A percentile compares a stretch with the other conserved stretches of the same genome.
Evolutionary conservation across 2,329 filamentous ascomycete species (phyloP).

Genomic region (Orbilia oligospora): DNA sequence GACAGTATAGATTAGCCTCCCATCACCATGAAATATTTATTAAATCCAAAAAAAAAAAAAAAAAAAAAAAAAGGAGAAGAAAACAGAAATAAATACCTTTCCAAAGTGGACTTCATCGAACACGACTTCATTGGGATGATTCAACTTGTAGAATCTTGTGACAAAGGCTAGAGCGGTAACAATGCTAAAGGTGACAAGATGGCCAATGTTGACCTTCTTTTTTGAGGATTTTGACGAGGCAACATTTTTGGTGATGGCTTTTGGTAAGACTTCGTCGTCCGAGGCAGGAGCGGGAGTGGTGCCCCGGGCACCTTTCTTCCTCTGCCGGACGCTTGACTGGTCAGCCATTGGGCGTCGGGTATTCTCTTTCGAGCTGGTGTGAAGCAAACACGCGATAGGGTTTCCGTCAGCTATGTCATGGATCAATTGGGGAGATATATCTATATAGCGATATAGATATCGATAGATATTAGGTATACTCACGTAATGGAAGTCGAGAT

Average conservation of each 20-base stretch:
- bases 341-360: conserved; percentile 61
- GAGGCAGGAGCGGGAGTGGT: conserved; percentile 59
- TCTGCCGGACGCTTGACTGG: conserved; percentile 62
- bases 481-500: not conserved
- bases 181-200: conserved; percentile 81
- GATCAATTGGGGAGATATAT: no score
- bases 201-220: conserved; percentile 75
- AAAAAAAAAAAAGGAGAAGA: no score
- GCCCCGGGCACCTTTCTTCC: conserved; percentile 60
- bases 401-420: not conserved
- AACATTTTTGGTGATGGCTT: conserved; percentile 43
- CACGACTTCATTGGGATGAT: conserved; percentile 94
- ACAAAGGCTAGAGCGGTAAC: conserved; percentile 88
- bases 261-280: conserved; percentile 56
- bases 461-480: not conserved
- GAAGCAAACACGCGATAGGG: conserved; percentile 4
- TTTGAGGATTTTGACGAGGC: conserved; percentile 25
- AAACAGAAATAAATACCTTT: conserved; percentile 76
- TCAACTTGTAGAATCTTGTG: conserved; percentile 96
- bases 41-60: no score
- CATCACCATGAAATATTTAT: not conserved
- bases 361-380: conserved; percentile 31
- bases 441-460: no score
- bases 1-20: conserved; percentile 29
- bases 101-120: conserved; percentile 99